Evolutionary conservation across 495 filamentous ascomycete genomes (phyloP).

Genomic region (Podospora pseudoanserina): DNA sequence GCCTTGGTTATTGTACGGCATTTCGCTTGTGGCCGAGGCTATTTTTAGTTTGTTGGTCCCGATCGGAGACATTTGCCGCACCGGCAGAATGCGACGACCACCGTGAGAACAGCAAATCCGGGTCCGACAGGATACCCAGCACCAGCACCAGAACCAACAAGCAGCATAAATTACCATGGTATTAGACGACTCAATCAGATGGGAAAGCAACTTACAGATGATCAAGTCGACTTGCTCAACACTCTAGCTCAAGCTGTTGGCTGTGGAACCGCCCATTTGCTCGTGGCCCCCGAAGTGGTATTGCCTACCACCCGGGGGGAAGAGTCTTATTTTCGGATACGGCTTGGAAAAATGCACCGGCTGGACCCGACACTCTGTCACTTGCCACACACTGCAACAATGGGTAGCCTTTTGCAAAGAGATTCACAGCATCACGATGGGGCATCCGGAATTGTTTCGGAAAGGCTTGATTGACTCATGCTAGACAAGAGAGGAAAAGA

Average conservation of each 20-base stretch:
- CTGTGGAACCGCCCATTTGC: neutral
- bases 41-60: constrained; percentile 10
- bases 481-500: constrained; percentile 20
- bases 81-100: constrained; percentile 14
- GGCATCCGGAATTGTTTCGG: constrained; percentile 10
- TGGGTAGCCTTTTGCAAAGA: neutral
- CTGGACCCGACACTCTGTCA: neutral
- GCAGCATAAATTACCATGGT: neutral
- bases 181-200: neutral
- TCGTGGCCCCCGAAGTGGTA: neutral
- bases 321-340: neutral
- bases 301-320: neutral
- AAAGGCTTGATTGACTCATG: constrained; percentile 37
- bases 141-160: neutral
- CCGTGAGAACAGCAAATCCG: neutral
- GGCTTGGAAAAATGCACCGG: neutral
- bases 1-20: neutral
- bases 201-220: neutral
- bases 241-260: neutral
- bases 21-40: constrained; percentile 3
- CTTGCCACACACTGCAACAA: neutral
- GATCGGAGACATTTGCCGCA: constrained; percentile 10
- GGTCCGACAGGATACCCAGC: neutral
- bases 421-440: neutral
- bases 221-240: neutral